Percentiles rank a stretch among this genome's conserved stretches.
Evolutionary conservation across 1,284 basidiomycete genomes (phyloP).

Genomic region (Puccinia hordei): DNA sequence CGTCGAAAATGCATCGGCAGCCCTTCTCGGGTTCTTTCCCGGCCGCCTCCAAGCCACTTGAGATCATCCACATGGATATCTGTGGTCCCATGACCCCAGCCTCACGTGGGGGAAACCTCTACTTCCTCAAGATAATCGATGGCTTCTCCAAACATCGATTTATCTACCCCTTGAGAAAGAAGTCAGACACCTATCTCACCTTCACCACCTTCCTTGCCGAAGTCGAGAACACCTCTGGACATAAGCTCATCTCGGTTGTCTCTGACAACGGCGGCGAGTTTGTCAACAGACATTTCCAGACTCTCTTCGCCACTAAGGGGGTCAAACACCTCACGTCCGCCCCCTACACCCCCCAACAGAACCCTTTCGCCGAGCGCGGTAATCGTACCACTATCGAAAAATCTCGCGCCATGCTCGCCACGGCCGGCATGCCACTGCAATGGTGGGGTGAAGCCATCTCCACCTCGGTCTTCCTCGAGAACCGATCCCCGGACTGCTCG

Average conservation of each 20-base stretch:
- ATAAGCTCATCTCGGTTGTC: not conserved
- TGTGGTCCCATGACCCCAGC: not conserved
- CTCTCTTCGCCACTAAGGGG: conserved; percentile 56
- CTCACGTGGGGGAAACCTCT: not conserved
- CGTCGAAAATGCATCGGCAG: not conserved
- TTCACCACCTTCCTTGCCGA: not conserved
- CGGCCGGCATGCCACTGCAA: conserved; percentile 19
- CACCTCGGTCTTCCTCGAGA: not conserved
- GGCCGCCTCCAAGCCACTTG: not conserved
- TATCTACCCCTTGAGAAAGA: not conserved
- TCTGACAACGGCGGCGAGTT: conserved; percentile 60
- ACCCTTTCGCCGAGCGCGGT: conserved; percentile 38
- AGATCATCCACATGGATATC: not conserved
- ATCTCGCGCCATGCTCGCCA: conserved; percentile 56
- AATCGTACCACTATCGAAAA: conserved; percentile 57
- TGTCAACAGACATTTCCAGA: conserved; percentile 54
- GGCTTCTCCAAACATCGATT: not conserved
- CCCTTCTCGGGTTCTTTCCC: not conserved
- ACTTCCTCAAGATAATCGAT: not conserved
- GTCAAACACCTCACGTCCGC: conserved; percentile 58
- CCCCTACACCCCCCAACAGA: conserved; percentile 60
- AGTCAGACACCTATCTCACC: not conserved
- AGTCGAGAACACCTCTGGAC: not conserved
- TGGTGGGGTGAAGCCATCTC: not conserved
- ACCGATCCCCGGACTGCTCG: not conserved